Evolutionary conservation across 2,329 filamentous ascomycete species (phyloP).

Genomic region (Colletotrichum sp.): DNA sequence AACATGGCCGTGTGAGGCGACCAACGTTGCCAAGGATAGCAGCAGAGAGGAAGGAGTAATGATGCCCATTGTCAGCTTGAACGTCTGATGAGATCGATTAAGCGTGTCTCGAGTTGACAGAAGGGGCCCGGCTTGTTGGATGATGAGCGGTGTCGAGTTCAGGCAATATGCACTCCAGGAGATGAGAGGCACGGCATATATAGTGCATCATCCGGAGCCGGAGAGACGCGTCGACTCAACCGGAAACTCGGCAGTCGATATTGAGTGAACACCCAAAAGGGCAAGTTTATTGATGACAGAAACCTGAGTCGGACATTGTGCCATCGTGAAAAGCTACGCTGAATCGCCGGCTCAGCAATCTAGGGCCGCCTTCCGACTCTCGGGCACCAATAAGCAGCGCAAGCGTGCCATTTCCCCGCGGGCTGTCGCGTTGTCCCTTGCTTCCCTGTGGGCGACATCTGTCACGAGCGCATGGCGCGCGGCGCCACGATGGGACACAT

Average conservation of each 20-base stretch:
- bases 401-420: neutral
- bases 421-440: neutral
- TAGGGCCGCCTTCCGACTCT: neutral
- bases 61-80: neutral
- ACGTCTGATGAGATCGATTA: neutral
- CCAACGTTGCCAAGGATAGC: slow-evolving; percentile 25
- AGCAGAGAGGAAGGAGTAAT: slow-evolving; percentile 17
- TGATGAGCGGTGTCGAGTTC: slow-evolving; percentile 6
- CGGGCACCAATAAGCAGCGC: neutral
- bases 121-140: neutral
- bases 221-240: neutral
- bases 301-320: neutral
- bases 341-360: neutral
- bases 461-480: neutral
- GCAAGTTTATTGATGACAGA: neutral
- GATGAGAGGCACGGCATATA: slow-evolving; percentile 5
- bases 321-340: neutral
- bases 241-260: neutral
- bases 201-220: neutral
- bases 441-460: neutral
- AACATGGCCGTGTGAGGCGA: slow-evolving; percentile 37
- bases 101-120: neutral
- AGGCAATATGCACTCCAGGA: slow-evolving; percentile 1
- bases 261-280: neutral
- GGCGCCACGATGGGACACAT: slow-evolving; percentile 7